These are phyloP conservation scores for Naganishia sp. DNA, from an alignment of 1,284 basidiomycete genomes.

Conservation along the genomic window DNA sequence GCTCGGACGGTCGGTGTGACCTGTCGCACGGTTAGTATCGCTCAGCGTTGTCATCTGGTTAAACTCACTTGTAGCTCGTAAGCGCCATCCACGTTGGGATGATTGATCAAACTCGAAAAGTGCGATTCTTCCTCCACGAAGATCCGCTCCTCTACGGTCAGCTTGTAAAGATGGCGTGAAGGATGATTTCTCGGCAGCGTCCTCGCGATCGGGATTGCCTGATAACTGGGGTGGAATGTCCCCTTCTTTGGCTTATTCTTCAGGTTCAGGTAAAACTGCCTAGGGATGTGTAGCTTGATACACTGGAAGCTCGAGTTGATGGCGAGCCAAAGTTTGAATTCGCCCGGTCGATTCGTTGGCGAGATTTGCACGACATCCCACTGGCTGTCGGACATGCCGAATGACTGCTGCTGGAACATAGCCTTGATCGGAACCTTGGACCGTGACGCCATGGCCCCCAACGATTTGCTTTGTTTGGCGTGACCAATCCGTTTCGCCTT, in stretches of 20 bases:
- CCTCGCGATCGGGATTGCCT: conserved; percentile 70
- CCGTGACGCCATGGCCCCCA: conserved; percentile 48
- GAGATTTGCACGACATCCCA: conserved; percentile 96
- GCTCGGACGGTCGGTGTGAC: conserved; percentile 83
- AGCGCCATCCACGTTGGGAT: conserved; percentile 92
- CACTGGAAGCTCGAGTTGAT: conserved; percentile 77
- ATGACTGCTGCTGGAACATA: conserved; percentile 74
- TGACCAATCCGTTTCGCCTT: conserved; percentile 57
- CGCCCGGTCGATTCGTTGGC: conserved; percentile 72
- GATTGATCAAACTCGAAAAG: conserved; percentile 88
- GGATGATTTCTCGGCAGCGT: conserved; percentile 79
- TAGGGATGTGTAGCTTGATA: conserved; percentile 79
- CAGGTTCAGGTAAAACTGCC: conserved; percentile 91
- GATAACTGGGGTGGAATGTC: conserved; percentile 71
- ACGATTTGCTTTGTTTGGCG: conserved; percentile 40
- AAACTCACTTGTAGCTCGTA: conserved; percentile 81
- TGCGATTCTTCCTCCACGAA: conserved; percentile 84
- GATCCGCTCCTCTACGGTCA: conserved; percentile 79
- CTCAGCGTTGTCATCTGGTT: neutral
- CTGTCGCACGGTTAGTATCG: conserved; percentile 52
- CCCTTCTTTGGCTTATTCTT: conserved; percentile 65
- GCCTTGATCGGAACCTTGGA: conserved; percentile 61
- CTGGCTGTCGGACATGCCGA: conserved; percentile 65
- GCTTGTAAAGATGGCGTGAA: conserved; percentile 77
- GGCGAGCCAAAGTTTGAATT: conserved; percentile 86